phyloP scores from a whole-genome alignment of 2,329 filamentous ascomycete species.

The Botrytis deweyae region DNA sequence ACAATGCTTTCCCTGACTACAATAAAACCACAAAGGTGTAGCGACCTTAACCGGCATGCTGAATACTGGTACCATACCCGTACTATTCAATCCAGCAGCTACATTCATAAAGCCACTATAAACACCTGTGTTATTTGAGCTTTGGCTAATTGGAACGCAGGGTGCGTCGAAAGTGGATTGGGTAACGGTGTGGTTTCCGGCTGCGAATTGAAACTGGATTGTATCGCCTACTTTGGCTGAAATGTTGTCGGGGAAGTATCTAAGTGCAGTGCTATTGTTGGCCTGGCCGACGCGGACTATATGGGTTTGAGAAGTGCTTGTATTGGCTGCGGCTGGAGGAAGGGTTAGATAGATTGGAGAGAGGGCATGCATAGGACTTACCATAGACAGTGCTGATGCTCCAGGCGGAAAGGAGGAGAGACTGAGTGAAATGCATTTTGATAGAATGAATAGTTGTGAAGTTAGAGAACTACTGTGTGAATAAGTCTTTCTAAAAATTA shows the following conservation, averaged over 20 bases:
- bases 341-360: not conserved
- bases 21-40: constrained; percentile 77
- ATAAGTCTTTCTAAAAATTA: constrained; percentile 10
- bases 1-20: constrained; percentile 72
- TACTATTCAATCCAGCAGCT: constrained; percentile 48
- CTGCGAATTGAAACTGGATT: constrained; percentile 66
- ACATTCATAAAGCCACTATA: constrained; percentile 68
- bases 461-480: constrained; percentile 31
- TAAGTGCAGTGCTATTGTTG: constrained; percentile 45
- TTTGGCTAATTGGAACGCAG: constrained; percentile 58
- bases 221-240: constrained; percentile 60
- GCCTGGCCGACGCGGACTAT: constrained; percentile 62
- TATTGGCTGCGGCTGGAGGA: constrained; percentile 17
- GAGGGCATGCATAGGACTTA: constrained; percentile 24
- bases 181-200: constrained; percentile 74
- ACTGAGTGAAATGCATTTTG: constrained; percentile 40
- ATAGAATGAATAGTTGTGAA: constrained; percentile 23
- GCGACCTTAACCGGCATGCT: constrained; percentile 68
- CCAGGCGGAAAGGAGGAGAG: constrained; percentile 34
- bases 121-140: constrained; percentile 55
- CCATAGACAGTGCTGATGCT: constrained; percentile 37
- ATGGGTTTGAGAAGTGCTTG: constrained; percentile 48
- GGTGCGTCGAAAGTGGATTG: constrained; percentile 73
- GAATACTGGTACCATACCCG: constrained; percentile 61
- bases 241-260: constrained; percentile 66